Evolutionary conservation across 2,329 filamentous ascomycete species (phyloP), one percentile per base, ranked within the genome.

Genomic region (Venturia asperata): DNA sequence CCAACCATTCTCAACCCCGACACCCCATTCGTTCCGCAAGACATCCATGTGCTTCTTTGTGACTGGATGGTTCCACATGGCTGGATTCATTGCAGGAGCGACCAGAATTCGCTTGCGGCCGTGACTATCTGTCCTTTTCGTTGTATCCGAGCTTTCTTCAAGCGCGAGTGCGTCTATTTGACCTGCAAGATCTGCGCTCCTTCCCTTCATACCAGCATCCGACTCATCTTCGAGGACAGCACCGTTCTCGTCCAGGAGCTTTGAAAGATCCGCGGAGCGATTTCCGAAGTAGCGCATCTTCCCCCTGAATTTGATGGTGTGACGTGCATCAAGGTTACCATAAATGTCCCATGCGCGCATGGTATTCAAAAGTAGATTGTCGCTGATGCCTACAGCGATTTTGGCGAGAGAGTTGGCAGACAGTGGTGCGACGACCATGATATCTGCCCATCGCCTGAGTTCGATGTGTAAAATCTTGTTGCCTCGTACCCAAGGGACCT

Each of bases 391-490:
- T 30, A 83, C 83, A 0, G 85, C 84, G 68, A 97, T 84, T 77
- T 96, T 96, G 7, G 92, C 93, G 72, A 97, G 80, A 4, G 86
- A 87, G 72, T 97, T 96, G 15, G 93, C 92, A 65, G 85, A 89
- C 67, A 97, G 76, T 0, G 93, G 93, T 11, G 89, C 89, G 66
- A 97, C 83, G 19, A 93, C 82, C 71, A 96, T 80, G 2, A 95
- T 71, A 74, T 96, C 83, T 0, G 91, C 91, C 92, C 89, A 89
- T 68, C 89, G 82, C 39, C 92, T 81, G 64, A 97, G 78, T 75
- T 96, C 91, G 70, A 99, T 97, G 73, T 99, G 94, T 65, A 97
- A 77, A 60, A 99, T 96, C 3, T 82, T 81, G n/a, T 84, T 84
- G 3, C 89, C 90, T 2, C 92, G 83, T 27, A 81, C 83, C 93